These are phyloP conservation scores for Penicillium sp. DNA, from an alignment of 2,329 filamentous ascomycete genomes.

Conservation along the genomic window DNA sequence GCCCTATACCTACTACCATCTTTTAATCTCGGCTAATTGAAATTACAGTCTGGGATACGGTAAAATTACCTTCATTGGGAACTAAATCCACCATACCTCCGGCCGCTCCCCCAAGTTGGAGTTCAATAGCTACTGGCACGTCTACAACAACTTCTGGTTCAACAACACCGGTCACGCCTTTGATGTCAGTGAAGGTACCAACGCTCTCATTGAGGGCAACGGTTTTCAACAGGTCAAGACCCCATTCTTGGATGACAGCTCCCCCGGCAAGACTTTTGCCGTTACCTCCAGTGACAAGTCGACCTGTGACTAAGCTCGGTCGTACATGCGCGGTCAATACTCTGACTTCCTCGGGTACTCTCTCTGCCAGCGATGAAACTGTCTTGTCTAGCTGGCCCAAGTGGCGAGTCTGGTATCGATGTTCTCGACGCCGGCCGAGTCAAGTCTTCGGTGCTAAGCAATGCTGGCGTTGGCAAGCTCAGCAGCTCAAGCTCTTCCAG, in stretches of 20 bases:
- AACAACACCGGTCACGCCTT: conserved; percentile 55
- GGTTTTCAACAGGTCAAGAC: conserved; percentile 51
- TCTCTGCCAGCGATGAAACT: conserved; percentile 36
- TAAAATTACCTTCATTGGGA: conserved; percentile 63
- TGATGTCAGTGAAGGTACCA: conserved; percentile 37
- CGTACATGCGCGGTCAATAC: conserved; percentile 39
- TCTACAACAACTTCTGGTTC: conserved; percentile 48
- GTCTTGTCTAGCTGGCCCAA: conserved; percentile 41
- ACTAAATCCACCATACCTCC: conserved; percentile 64
- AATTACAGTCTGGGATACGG: conserved; percentile 56
- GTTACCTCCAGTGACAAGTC: conserved; percentile 28
- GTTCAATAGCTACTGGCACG: conserved; percentile 62
- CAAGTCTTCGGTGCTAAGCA: conserved; percentile 35
- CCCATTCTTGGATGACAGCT: conserved; percentile 40
- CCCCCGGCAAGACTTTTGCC: conserved; percentile 38
- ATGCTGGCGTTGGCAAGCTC: conserved; percentile 41
- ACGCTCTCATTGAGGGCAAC: conserved; percentile 54
- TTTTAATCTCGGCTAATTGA: not conserved
- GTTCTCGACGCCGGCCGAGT: conserved; percentile 36
- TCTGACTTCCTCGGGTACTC: conserved; percentile 38
- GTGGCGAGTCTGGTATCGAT: conserved; percentile 37
- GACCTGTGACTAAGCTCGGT: conserved; percentile 35
- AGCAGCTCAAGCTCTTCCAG: conserved; percentile 12
- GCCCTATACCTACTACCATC: too few relatives aligned
- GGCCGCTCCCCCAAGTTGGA: conserved; percentile 64